A percentile compares a stretch with the other conserved stretches of the same genome.
Conservation (phyloP, 331 rosid species). For the Rosa hybrid region DNA sequence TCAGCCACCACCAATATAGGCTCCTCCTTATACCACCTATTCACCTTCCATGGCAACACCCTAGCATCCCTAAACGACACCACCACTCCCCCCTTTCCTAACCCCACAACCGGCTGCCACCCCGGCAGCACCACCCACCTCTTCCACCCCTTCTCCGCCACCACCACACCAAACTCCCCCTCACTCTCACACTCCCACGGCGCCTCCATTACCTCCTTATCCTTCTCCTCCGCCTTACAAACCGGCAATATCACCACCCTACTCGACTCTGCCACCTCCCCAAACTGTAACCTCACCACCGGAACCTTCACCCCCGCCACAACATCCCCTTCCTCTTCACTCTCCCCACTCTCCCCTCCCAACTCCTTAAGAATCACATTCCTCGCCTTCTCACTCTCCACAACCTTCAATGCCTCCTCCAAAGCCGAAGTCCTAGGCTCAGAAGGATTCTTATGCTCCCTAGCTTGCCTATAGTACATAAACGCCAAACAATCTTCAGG, state of each 20-base stretch:
- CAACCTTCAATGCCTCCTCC: constrained; percentile 57
- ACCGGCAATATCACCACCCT: constrained; percentile 73
- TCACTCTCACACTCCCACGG: constrained; percentile 57
- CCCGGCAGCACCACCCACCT: constrained; percentile 83
- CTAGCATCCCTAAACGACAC: constrained; percentile 74
- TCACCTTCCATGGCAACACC: constrained; percentile 76
- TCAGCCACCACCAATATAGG: constrained; percentile 81
- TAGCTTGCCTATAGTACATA: constrained; percentile 66
- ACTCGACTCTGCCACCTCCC: constrained; percentile 80
- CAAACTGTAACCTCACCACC: constrained; percentile 77
- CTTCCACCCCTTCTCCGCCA: constrained; percentile 77
- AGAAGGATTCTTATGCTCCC: constrained; percentile 51
- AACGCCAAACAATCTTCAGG: constrained; percentile 79
- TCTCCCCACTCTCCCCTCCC: constrained; percentile 6
- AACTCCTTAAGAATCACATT: constrained; percentile 40
- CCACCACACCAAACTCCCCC: constrained; percentile 77
- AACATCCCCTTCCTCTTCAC: neutral
- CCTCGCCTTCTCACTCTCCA: constrained; percentile 54
- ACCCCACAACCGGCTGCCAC: constrained; percentile 58
- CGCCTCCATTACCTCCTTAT: constrained; percentile 51
- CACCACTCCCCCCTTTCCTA: constrained; percentile 63
- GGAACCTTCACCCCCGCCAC: constrained; percentile 43
- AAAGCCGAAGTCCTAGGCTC: constrained; percentile 50
- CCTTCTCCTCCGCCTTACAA: constrained; percentile 54
- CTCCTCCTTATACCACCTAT: constrained; percentile 82